Base-by-base conservation (phyloP, 768 basidiomycete species). In the Fistulinella prunicolor region DNA sequence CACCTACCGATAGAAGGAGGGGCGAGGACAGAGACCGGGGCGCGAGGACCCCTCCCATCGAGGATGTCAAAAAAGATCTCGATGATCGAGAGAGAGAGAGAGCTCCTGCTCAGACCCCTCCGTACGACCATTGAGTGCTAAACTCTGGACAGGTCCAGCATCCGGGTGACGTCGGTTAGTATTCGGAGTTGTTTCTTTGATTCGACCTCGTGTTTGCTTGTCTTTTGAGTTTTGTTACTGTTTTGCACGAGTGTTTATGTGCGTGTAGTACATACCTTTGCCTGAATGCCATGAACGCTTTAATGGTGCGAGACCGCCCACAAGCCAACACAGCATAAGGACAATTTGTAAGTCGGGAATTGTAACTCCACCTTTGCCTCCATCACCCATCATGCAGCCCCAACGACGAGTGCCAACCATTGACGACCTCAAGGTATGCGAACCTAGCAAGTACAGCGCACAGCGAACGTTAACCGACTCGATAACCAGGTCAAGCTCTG, bases 401-500 rank as follows among this genome's bases (percentile, higher is more conserved):
- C 35, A 49, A 9, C 55, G 39, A 16, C 64, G 53, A n/a, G 60
- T 68, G 36, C 69, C 67, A 4, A 69, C 67, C 26, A 61, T 69
- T 16, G 47, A 61, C 43, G 67, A 69, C 48, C 66, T 69, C 50
- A 70, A 63, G 60, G 67, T 63, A 54, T 9, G 56, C 24, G 1
- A 6, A 8, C 7, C 10, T 2, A 2, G 20, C 17, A 21, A 16
- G 13, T 28, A 30, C 21, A 13, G 35, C n/a, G 6, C 3, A 9
- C 17, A 14, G 35, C n/a, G 1, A 26, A 12, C 39, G 40, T 26
- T 53, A 45, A 53, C 50, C 19, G 14, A 43, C 38, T 20, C 28
- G 43, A 22, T 32, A 12, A 38, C 23, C 47, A 78, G 72, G 80
- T 89, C 52, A 90, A 89, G 63, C 71, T 86, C 10, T 90, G 88